These are phyloP conservation scores for Trichosporon asahii DNA, from an alignment of 1,284 basidiomycete species.

Conservation along the genomic window DNA sequence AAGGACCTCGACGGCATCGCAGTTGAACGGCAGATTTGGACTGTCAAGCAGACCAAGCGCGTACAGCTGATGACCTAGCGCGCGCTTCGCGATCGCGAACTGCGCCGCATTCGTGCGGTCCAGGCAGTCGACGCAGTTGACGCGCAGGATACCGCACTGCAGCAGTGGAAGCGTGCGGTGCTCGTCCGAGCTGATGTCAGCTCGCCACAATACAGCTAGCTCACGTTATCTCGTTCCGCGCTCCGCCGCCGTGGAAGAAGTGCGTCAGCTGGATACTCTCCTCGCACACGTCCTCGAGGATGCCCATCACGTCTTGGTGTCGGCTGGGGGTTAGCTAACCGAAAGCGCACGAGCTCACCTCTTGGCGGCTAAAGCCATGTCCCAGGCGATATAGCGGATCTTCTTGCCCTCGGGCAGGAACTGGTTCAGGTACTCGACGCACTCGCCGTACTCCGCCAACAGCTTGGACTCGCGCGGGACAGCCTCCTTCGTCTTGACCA, in stretches of 20 bases:
- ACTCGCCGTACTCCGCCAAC: constrained; percentile 85
- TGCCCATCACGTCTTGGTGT: constrained; percentile 92
- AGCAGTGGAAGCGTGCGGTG: constrained; percentile 71
- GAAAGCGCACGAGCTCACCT: constrained; percentile 26
- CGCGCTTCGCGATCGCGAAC: constrained; percentile 95
- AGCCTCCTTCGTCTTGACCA: constrained; percentile 76
- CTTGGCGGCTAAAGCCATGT: constrained; percentile 90
- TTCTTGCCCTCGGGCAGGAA: constrained; percentile 81
- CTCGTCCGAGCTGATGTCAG: constrained; percentile 38
- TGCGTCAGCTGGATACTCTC: constrained; percentile 86
- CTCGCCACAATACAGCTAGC: constrained; percentile 2
- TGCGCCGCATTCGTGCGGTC: constrained; percentile 97
- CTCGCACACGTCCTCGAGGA: constrained; percentile 91
- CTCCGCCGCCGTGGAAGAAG: constrained; percentile 74
- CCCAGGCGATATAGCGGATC: constrained; percentile 92
- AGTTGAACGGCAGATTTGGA: constrained; percentile 83
- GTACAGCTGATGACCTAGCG: constrained; percentile 91
- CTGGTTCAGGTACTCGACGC: constrained; percentile 90
- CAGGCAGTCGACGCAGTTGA: constrained; percentile 93
- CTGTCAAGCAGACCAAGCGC: constrained; percentile 82
- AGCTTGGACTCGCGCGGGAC: constrained; percentile 89
- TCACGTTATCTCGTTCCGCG: constrained; percentile 38
- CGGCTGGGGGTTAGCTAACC: constrained; percentile 58
- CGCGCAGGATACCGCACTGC: constrained; percentile 86
- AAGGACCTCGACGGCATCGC: constrained; percentile 92